A percentile compares a stretch with the other conserved stretches of the same genome.
These are phyloP conservation scores for Aspergillus texensis DNA, from an alignment of 2,329 filamentous ascomycete genomes.

Conservation along the genomic window DNA sequence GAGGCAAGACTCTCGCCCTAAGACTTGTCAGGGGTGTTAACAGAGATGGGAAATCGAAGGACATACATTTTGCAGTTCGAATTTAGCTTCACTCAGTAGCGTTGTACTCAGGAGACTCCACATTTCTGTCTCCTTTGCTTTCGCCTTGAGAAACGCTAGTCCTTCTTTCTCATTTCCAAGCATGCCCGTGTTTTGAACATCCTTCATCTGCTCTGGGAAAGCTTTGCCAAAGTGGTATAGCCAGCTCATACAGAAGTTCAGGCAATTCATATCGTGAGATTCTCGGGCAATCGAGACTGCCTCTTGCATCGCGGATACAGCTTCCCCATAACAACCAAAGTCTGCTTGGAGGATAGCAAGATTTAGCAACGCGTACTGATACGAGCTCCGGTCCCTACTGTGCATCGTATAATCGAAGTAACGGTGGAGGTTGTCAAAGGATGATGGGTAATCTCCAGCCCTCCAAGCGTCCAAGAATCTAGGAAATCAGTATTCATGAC, in stretches of 20 bases:
- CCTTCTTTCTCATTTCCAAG: constrained; percentile 79
- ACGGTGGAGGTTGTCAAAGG: constrained; percentile 87
- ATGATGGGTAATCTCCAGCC: constrained; percentile 83
- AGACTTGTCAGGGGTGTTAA: constrained; percentile 20
- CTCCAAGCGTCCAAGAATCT: constrained; percentile 92
- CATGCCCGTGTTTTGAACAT: constrained; percentile 71
- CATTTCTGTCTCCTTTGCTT: constrained; percentile 84
- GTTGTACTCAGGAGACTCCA: constrained; percentile 83
- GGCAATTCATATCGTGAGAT: constrained; percentile 85
- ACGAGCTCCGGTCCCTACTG: constrained; percentile 77
- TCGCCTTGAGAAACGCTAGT: constrained; percentile 78
- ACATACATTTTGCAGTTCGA: constrained; percentile 73
- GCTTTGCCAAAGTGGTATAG: constrained; percentile 90
- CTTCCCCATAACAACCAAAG: constrained; percentile 88
- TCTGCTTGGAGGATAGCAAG: constrained; percentile 91
- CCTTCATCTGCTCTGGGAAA: constrained; percentile 73
- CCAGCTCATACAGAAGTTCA: constrained; percentile 97
- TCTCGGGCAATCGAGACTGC: constrained; percentile 93
- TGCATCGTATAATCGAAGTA: constrained; percentile 98
- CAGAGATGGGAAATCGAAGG: not conserved
- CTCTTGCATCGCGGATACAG: constrained; percentile 91
- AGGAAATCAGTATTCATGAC: constrained; percentile 1
- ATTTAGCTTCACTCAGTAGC: constrained; percentile 80
- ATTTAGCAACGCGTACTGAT: constrained; percentile 93
- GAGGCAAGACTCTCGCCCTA: constrained; percentile 60